Percentiles rank a stretch among this genome's conserved stretches.
These are phyloP conservation scores for Penicillium subrubescens DNA, from an alignment of 495 filamentous ascomycete species.

Conservation along the genomic window DNA sequence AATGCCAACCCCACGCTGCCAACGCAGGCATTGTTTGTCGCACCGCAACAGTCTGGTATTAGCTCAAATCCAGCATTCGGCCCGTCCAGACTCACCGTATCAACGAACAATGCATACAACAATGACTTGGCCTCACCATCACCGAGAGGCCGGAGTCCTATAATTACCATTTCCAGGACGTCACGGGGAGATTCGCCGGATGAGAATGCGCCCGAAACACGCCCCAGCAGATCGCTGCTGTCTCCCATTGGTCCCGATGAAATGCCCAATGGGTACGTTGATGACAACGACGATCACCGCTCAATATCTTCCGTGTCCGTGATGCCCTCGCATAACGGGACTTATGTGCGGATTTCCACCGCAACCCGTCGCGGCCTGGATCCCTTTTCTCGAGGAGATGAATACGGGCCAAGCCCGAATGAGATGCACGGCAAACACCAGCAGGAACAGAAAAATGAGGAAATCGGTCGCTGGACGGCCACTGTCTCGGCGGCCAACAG, in stretches of 20 bases:
- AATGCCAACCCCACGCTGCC: not conserved
- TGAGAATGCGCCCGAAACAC: conserved; percentile 27
- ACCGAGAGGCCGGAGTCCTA: conserved; percentile 45
- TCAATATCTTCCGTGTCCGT: conserved; percentile 23
- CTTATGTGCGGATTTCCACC: conserved; percentile 32
- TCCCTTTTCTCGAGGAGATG: conserved; percentile 40
- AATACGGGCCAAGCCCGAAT: conserved; percentile 47
- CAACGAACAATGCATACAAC: conserved; percentile 21
- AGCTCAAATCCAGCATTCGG: conserved; percentile 9
- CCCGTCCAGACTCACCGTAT: conserved; percentile 26
- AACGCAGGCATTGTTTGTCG: not conserved
- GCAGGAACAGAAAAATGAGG: conserved; percentile 44
- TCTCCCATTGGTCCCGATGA: conserved; percentile 32
- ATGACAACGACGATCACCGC: conserved; percentile 27
- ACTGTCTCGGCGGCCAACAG: conserved; percentile 45
- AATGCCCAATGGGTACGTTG: conserved; percentile 32
- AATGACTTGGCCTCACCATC: conserved; percentile 23
- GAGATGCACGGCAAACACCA: conserved; percentile 45
- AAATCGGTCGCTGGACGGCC: conserved; percentile 49
- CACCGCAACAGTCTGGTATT: conserved; percentile 7
- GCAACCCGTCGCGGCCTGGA: conserved; percentile 45
- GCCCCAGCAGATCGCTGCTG: conserved; percentile 44
- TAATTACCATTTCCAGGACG: conserved; percentile 47
- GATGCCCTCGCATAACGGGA: conserved; percentile 32
- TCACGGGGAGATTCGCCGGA: conserved; percentile 54